phyloP scores from a whole-genome alignment of 306 rosid species.

The Acmispon strigosus region DNA sequence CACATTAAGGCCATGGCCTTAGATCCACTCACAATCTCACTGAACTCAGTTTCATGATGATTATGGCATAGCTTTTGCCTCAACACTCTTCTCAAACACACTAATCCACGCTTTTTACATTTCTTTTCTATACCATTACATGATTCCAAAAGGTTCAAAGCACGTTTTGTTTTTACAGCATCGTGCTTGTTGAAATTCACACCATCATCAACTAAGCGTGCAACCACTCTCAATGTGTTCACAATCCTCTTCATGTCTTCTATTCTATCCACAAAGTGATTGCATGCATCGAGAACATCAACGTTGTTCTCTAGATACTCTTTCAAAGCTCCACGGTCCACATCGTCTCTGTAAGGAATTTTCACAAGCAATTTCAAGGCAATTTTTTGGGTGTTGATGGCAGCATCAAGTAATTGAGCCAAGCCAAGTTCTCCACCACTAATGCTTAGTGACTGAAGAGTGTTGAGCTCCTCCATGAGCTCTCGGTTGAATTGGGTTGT shows the following conservation, averaged over 20 bases:
- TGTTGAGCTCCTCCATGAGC: constrained; percentile 22
- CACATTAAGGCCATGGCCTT: constrained; percentile 23
- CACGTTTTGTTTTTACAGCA: neutral
- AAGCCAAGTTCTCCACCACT: neutral
- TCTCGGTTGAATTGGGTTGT: constrained; percentile 10
- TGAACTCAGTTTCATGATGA: constrained; percentile 9
- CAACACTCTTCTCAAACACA: constrained; percentile 1
- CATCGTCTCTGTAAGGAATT: neutral
- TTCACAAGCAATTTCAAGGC: constrained; percentile 14
- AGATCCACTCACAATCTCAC: constrained; percentile 33
- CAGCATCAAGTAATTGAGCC: constrained; percentile 23
- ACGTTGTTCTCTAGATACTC: constrained; percentile 24
- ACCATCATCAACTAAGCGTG: constrained; percentile 5
- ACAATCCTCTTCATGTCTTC: constrained; percentile 14
- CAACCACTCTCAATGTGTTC: constrained; percentile 8
- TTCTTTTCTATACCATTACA: constrained; percentile 10
- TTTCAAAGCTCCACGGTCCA: constrained; percentile 14
- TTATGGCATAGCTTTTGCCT: neutral
- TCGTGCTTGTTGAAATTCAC: neutral
- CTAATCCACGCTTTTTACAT: neutral
- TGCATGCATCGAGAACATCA: constrained; percentile 32
- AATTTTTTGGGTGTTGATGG: constrained; percentile 32
- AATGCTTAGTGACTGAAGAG: neutral
- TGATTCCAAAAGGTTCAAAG: constrained; percentile 1
- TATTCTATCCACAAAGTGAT: constrained; percentile 19